Conservation (phyloP, 1,284 basidiomycete species). For the Fomitiporia mediterranea region DNA sequence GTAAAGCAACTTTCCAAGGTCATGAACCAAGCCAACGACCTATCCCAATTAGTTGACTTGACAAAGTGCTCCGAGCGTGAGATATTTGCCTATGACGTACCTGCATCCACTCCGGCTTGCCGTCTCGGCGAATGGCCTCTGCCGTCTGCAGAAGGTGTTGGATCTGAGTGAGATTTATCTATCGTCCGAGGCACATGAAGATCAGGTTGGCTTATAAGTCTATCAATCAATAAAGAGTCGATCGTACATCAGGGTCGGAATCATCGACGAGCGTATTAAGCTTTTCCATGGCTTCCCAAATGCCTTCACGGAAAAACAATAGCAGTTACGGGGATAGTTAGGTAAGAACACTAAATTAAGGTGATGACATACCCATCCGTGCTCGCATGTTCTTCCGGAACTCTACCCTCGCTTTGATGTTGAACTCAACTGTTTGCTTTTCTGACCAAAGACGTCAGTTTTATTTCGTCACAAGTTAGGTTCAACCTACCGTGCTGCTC, state of each 20-base stretch:
- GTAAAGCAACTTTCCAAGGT: slow-evolving; percentile 80
- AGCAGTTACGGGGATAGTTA: slow-evolving; percentile 1
- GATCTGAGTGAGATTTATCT: slow-evolving; percentile 80
- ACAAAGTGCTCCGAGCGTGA: slow-evolving; percentile 23
- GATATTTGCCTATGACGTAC: slow-evolving; percentile 27
- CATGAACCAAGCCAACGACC: slow-evolving; percentile 82
- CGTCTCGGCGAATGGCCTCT: slow-evolving; percentile 85
- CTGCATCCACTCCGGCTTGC: slow-evolving; percentile 89
- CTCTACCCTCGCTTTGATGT: slow-evolving; percentile 67
- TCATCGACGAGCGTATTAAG: slow-evolving; percentile 86
- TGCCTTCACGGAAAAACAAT: slow-evolving; percentile 35
- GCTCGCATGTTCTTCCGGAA: slow-evolving; percentile 62
- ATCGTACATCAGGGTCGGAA: slow-evolving; percentile 75
- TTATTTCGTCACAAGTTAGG: not conserved
- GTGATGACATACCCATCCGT: slow-evolving; percentile 49
- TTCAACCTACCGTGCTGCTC: slow-evolving; percentile 73
- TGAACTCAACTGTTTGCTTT: slow-evolving; percentile 86
- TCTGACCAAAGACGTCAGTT: slow-evolving; percentile 36
- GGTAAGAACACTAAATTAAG: slow-evolving; percentile 21
- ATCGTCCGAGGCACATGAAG: slow-evolving; percentile 1
- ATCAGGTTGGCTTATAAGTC: slow-evolving; percentile 1
- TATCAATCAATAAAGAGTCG: slow-evolving; percentile 12
- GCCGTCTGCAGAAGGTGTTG: slow-evolving; percentile 90
- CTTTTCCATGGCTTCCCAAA: slow-evolving; percentile 88
- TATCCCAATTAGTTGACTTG: slow-evolving; percentile 21